Evolutionary conservation across 805 yeast genomes (phyloP).

Genomic region (Metschnikowia arizonensis): DNA sequence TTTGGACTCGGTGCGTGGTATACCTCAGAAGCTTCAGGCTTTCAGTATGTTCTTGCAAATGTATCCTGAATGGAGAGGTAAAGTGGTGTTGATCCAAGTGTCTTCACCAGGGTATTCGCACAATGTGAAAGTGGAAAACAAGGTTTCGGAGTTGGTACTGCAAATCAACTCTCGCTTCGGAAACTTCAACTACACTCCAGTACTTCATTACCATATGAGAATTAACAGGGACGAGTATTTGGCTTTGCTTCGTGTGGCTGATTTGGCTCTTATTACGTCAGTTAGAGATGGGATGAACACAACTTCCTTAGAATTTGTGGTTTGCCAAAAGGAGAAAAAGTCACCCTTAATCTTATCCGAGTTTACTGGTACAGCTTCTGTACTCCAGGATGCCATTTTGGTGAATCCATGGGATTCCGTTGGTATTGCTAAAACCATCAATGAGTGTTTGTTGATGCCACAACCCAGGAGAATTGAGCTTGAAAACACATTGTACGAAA

Average conservation of each 20-base stretch:
- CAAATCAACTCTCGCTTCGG: slow-evolving; percentile 86
- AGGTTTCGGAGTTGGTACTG: slow-evolving; percentile 77
- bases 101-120: slow-evolving; percentile 70
- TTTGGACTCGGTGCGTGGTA: slow-evolving; percentile 87
- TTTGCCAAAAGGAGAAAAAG: slow-evolving; percentile 70
- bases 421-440: slow-evolving; percentile 82
- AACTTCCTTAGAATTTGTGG: slow-evolving; percentile 86
- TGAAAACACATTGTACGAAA: slow-evolving; percentile 53
- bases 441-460: slow-evolving; percentile 60
- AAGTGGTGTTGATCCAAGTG: slow-evolving; percentile 87
- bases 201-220: slow-evolving; percentile 88
- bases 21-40: slow-evolving; percentile 87
- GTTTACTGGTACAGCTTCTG: slow-evolving; percentile 83
- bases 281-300: slow-evolving; percentile 97
- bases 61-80: slow-evolving; percentile 89
- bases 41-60: slow-evolving; percentile 81
- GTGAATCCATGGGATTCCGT: slow-evolving; percentile 98
- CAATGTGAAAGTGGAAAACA: slow-evolving; percentile 66
- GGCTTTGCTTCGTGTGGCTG: slow-evolving; percentile 85
- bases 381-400: slow-evolving; percentile 65
- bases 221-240: slow-evolving; percentile 84
- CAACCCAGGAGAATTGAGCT: slow-evolving; percentile 41
- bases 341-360: slow-evolving; percentile 86
- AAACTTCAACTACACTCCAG: slow-evolving; percentile 75
- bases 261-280: slow-evolving; percentile 81